Conservation (phyloP, 2,329 filamentous ascomycete genomes). For the Gaeumannomyces sp. region DNA sequence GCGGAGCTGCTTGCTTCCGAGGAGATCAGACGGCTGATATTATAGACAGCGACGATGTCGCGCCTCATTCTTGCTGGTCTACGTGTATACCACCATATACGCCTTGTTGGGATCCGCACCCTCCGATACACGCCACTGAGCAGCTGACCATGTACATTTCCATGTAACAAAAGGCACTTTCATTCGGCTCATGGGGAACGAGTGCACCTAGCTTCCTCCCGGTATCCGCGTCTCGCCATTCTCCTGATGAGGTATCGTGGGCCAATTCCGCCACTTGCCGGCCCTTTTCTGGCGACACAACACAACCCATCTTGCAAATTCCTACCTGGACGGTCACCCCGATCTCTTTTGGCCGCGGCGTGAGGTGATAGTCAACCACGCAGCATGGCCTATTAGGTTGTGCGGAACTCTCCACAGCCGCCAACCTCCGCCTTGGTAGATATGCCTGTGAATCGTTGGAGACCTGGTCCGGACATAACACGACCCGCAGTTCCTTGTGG, state of each 20-base stretch:
- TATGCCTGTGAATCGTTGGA: background rate
- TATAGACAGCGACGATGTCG: background rate
- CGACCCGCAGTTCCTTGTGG: no score
- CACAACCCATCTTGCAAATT: background rate
- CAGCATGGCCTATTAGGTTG: background rate
- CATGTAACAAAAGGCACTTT: background rate
- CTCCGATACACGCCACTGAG: background rate
- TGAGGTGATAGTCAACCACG: background rate
- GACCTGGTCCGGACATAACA: background rate
- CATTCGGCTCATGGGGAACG: background rate
- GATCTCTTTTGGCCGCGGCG: background rate
- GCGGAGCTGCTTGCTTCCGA: background rate
- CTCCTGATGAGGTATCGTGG: background rate
- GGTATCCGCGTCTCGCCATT: background rate
- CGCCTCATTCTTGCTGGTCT: background rate
- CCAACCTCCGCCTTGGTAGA: background rate
- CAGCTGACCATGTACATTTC: background rate
- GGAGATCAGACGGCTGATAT: background rate
- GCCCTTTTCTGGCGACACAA: background rate
- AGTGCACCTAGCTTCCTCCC: no score
- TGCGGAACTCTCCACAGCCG: background rate
- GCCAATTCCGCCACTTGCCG: background rate
- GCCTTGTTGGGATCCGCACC: background rate
- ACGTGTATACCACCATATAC: background rate
- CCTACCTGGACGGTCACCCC: no score